These are phyloP conservation scores for Phytophthora tubulina DNA, from an alignment of 352 stramenopile species.

Conservation along the genomic window DNA sequence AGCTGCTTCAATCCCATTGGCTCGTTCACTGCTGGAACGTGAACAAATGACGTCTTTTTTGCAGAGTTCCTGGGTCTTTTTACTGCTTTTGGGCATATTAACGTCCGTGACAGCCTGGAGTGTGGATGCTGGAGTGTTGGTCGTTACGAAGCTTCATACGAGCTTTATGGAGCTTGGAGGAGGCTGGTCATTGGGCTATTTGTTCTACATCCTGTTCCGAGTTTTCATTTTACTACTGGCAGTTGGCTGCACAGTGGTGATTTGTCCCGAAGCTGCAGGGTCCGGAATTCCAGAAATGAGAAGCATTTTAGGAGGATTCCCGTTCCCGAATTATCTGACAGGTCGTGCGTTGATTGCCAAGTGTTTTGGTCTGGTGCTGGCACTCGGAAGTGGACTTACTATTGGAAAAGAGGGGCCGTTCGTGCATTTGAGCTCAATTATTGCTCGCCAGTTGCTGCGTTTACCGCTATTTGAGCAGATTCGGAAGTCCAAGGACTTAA, in stretches of 20 bases:
- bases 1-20: constrained; percentile 42
- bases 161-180: constrained; percentile 58
- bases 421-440: constrained; percentile 82
- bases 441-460: constrained; percentile 69
- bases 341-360: constrained; percentile 71
- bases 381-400: constrained; percentile 70
- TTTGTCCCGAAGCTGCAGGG: constrained; percentile 70
- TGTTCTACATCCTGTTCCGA: constrained; percentile 70
- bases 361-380: constrained; percentile 68
- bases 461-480: constrained; percentile 74
- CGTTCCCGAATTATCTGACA: constrained; percentile 73
- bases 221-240: constrained; percentile 70
- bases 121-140: constrained; percentile 67
- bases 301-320: constrained; percentile 78
- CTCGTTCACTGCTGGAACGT: constrained; percentile 51
- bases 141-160: constrained; percentile 48
- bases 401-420: constrained; percentile 88
- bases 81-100: constrained; percentile 67
- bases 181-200: constrained; percentile 62
- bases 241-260: constrained; percentile 65
- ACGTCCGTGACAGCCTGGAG: constrained; percentile 72
- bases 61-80: constrained; percentile 81
- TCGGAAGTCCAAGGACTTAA: constrained; percentile 63
- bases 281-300: constrained; percentile 87
- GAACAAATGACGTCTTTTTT: constrained; percentile 69